These are phyloP conservation scores for Chaetoceros tenuissimus DNA, from an alignment of 108 stramenopile genomes.

Conservation along the genomic window DNA sequence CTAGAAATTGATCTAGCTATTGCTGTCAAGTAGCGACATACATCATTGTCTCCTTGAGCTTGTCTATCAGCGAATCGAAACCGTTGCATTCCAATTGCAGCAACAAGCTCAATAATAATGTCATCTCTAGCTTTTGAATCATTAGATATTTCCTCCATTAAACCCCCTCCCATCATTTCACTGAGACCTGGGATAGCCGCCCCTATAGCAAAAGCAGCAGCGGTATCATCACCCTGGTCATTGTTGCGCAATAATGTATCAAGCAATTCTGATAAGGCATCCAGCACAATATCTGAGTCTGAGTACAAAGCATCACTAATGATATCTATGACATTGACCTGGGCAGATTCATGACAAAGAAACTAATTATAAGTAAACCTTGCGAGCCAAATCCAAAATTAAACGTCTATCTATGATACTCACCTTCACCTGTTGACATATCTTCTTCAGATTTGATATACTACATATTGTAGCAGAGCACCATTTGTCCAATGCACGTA, in stretches of 20 bases:
- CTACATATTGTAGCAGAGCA: constrained; percentile 39
- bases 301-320: constrained; percentile 68
- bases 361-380: neutral
- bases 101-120: constrained; percentile 48
- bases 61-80: constrained; percentile 62
- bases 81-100: constrained; percentile 57
- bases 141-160: constrained; percentile 20
- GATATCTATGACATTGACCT: constrained; percentile 58
- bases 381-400: neutral
- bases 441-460: constrained; percentile 33
- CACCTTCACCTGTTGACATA: constrained; percentile 34
- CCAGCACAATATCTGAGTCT: constrained; percentile 46
- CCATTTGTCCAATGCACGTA: constrained; percentile 35
- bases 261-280: constrained; percentile 61
- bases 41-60: constrained; percentile 25
- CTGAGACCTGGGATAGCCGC: neutral
- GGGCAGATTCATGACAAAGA: neutral
- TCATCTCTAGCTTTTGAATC: constrained; percentile 42
- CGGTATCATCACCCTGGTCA: constrained; percentile 16
- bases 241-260: constrained; percentile 32
- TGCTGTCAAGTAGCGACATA: constrained; percentile 40
- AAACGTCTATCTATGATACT: constrained; percentile 3
- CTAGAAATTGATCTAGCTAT: constrained; percentile 25
- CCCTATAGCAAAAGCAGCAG: constrained; percentile 16
- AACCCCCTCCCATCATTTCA: constrained; percentile 6